Conservation (phyloP, 2,329 filamentous ascomycete species). For the Xylaria sp. region DNA sequence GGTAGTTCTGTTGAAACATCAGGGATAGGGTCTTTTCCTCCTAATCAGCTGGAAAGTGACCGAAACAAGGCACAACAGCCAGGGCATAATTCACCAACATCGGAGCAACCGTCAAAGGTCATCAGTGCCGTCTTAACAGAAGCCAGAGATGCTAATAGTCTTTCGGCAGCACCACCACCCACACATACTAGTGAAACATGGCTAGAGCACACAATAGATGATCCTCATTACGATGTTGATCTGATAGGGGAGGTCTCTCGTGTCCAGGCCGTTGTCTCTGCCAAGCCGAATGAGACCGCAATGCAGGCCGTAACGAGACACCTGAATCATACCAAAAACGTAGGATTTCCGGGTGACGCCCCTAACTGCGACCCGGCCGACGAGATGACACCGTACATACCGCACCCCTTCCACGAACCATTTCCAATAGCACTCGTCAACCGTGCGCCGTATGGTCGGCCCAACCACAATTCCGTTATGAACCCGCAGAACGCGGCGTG, state of each 20-base stretch:
- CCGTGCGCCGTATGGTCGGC: constrained; percentile 68
- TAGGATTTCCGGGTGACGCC: constrained; percentile 55
- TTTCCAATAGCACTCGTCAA: constrained; percentile 76
- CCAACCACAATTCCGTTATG: constrained; percentile 63
- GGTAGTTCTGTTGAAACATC: not conserved
- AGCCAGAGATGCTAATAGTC: not conserved
- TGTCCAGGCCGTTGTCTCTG: constrained; percentile 62
- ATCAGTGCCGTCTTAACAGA: not conserved
- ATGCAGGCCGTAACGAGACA: constrained; percentile 67
- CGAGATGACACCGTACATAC: constrained; percentile 70
- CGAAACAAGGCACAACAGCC: not conserved
- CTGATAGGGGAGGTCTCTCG: constrained; percentile 66
- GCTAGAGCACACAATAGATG: constrained; percentile 61
- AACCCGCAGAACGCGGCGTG: constrained; percentile 79
- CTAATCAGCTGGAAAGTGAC: not conserved
- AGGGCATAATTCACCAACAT: not conserved
- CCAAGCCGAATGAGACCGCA: constrained; percentile 55
- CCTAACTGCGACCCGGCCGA: constrained; percentile 58
- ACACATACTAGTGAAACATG: not conserved
- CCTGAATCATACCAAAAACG: constrained; percentile 66
- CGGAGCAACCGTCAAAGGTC: not conserved
- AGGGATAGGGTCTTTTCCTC: not conserved
- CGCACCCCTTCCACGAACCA: constrained; percentile 56
- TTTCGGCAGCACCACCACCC: not conserved
- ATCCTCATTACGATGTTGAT: constrained; percentile 68